Percentiles rank a stretch among this genome's conserved stretches.
Evolutionary conservation across 495 filamentous ascomycete species (phyloP).

Genomic region (Podospora bellae-mahoneyi): DNA sequence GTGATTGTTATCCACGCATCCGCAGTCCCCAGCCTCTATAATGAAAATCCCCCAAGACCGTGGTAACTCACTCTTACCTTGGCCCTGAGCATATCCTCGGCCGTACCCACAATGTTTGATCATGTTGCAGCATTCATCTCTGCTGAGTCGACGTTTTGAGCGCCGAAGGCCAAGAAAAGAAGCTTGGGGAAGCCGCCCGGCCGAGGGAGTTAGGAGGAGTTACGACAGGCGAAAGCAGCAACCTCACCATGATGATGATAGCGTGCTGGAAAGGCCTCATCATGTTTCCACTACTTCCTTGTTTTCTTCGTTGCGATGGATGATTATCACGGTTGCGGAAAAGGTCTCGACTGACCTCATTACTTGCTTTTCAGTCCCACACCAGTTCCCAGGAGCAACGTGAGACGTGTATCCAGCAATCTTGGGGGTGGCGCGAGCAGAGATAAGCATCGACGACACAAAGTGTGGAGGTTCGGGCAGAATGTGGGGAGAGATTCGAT

Average conservation of each 20-base stretch:
- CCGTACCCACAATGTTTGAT: conserved; percentile 7
- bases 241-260: background rate
- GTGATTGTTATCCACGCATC: background rate
- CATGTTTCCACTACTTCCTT: background rate
- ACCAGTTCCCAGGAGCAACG: conserved; percentile 10
- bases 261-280: background rate
- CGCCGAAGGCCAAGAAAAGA: background rate
- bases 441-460: conserved; percentile 28
- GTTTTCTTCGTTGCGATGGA: background rate
- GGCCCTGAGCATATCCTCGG: conserved; percentile 17
- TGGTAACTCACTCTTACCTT: background rate
- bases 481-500: conserved; percentile 16
- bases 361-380: background rate
- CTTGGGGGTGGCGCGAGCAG: conserved; percentile 28
- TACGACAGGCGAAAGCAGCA: background rate
- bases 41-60: background rate
- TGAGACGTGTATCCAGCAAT: conserved; percentile 24
- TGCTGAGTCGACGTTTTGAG: background rate
- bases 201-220: background rate
- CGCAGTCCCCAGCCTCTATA: background rate
- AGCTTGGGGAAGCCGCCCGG: background rate
- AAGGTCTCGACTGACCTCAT: background rate
- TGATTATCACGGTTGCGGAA: background rate
- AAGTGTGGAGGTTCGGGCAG: conserved; percentile 21
- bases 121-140: background rate